Evolutionary conservation across 1,284 basidiomycete species (phyloP).

Genomic region (Leccinum variabile): DNA sequence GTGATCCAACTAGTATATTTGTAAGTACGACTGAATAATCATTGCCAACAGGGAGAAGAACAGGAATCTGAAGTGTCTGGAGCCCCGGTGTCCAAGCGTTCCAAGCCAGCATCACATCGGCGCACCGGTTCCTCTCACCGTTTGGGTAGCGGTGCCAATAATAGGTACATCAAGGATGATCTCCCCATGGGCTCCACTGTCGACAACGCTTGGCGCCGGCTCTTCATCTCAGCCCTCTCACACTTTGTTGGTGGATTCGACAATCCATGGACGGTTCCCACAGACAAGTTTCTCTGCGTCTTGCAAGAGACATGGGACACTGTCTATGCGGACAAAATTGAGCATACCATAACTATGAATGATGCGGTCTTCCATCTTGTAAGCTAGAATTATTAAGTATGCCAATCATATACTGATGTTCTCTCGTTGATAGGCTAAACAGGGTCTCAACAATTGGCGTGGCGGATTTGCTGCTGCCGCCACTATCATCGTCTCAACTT

Average conservation of each 20-base stretch:
- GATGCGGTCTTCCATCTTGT: not conserved
- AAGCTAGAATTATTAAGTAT: not conserved
- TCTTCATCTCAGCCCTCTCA: constrained; percentile 6
- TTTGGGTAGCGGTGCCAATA: constrained; percentile 7
- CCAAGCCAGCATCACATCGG: not conserved
- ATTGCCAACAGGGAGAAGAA: not conserved
- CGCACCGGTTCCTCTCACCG: not conserved
- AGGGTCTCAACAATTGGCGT: not conserved
- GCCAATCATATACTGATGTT: not conserved
- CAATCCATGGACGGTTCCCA: not conserved
- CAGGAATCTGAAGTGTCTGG: not conserved
- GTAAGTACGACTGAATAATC: not conserved
- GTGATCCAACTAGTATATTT: not conserved
- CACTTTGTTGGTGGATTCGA: not conserved
- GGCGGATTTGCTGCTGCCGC: not conserved
- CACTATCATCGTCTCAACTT: not conserved
- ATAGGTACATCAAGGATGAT: constrained; percentile 8
- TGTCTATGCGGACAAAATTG: constrained; percentile 4
- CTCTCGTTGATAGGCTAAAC: not conserved
- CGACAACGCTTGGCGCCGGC: not conserved
- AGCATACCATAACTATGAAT: not conserved
- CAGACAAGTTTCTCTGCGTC: not conserved
- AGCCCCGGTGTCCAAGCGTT: not conserved
- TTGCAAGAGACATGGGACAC: constrained; percentile 13
- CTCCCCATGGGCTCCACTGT: constrained; percentile 2